Evolutionary conservation across 805 yeast species (phyloP).

Genomic region (Candida ulmi): DNA sequence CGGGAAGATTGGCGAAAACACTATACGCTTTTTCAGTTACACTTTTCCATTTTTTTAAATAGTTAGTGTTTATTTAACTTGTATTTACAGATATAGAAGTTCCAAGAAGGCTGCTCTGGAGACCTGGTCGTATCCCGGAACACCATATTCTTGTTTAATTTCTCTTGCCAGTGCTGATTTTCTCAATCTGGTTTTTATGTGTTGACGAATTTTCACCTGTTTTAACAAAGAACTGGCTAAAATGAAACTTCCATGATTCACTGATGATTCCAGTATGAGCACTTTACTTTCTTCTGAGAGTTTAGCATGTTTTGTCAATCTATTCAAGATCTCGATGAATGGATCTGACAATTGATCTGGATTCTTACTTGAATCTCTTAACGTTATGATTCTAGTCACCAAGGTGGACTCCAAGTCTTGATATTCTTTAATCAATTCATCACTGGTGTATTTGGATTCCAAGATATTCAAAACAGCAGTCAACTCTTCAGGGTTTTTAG

Average conservation of each 20-base stretch:
- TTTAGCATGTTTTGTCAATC: background rate
- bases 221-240: background rate
- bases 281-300: background rate
- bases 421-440: background rate
- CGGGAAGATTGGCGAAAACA: too few species aligned
- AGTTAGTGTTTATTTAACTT: background rate
- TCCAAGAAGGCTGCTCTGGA: background rate
- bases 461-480: background rate
- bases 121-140: background rate
- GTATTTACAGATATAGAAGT: background rate
- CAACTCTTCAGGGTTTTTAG: background rate
- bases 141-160: constrained; percentile 2
- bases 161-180: too few species aligned
- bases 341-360: background rate
- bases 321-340: background rate
- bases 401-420: background rate
- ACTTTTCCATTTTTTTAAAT: too few species aligned
- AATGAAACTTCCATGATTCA: background rate
- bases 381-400: background rate
- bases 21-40: too few species aligned
- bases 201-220: background rate
- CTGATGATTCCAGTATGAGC: too few species aligned
- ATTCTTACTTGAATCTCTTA: background rate
- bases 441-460: background rate
- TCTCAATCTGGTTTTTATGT: background rate